Conservation (phyloP, 129 eudicot species). For the Centrapalus pauciflorus region DNA sequence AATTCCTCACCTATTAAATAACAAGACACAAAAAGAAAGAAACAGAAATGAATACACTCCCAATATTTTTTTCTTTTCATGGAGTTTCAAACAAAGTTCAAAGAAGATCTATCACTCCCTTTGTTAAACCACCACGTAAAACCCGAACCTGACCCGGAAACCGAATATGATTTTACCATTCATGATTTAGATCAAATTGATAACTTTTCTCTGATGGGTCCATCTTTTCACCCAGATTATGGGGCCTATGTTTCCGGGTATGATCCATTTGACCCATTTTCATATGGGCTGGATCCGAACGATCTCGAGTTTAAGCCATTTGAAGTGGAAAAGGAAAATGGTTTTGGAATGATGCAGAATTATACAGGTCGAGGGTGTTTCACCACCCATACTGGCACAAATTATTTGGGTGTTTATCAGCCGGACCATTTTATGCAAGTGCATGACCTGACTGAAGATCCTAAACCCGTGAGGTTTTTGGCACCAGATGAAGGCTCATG, state of each 20-base stretch:
- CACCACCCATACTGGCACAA: background rate
- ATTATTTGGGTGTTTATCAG: background rate
- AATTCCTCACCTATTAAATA: too few species aligned
- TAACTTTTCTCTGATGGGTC: slow-evolving; percentile 18
- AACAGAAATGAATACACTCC: too few species aligned
- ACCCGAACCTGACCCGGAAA: slow-evolving; percentile 21
- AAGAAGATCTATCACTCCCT: slow-evolving; percentile 2
- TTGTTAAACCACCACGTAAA: slow-evolving; percentile 32
- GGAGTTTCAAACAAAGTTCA: slow-evolving; percentile 8
- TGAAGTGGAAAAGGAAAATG: slow-evolving; percentile 37
- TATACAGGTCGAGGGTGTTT: background rate
- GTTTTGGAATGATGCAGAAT: slow-evolving; percentile 30
- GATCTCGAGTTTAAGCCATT: slow-evolving; percentile 35
- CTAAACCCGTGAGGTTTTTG: slow-evolving; percentile 13
- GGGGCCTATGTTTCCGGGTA: slow-evolving; percentile 13
- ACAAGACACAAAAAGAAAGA: too few species aligned
- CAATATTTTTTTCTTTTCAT: too few species aligned
- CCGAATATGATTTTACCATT: slow-evolving; percentile 30
- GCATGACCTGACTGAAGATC: background rate
- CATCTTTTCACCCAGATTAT: slow-evolving; percentile 19
- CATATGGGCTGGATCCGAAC: slow-evolving; percentile 15
- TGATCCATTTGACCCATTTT: slow-evolving; percentile 33
- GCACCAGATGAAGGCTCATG: slow-evolving; percentile 46
- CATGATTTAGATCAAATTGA: slow-evolving; percentile 42
- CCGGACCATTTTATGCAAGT: background rate